Percentiles rank a stretch among this genome's conserved stretches.
Evolutionary conservation across 495 filamentous ascomycete species (phyloP).

Genomic region (Daldinia caldariorum): DNA sequence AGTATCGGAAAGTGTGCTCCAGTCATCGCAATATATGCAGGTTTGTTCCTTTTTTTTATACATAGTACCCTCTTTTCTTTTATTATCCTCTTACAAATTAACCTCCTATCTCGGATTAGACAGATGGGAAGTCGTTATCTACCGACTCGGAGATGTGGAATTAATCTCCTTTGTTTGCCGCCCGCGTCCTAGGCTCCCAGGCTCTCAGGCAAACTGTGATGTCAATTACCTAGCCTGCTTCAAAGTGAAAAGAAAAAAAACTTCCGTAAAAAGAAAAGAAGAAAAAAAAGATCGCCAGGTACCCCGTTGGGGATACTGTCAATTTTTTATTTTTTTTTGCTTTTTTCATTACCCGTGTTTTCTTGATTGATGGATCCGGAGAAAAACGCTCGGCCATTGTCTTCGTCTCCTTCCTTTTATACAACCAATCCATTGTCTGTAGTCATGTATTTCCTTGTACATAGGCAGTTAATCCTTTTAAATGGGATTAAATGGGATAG

Average conservation of each 20-base stretch:
- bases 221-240: background rate
- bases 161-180: slow-evolving; percentile 21
- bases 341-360: background rate
- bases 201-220: slow-evolving; percentile 2
- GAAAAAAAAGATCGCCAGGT: background rate
- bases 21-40: background rate
- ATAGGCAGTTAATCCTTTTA: slow-evolving; percentile 2
- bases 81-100: background rate
- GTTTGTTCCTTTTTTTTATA: background rate
- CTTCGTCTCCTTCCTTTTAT: background rate
- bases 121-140: slow-evolving; percentile 11
- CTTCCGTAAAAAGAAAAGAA: too few relatives aligned
- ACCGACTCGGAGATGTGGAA: background rate
- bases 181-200: background rate
- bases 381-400: background rate
- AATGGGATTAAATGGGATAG: slow-evolving; percentile 17
- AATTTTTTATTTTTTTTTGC: background rate
- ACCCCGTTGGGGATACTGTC: background rate
- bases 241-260: background rate
- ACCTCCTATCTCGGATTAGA: slow-evolving; percentile 10
- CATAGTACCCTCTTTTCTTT: slow-evolving; percentile 2
- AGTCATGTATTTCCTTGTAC: background rate
- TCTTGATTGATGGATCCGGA: background rate
- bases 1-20: background rate
- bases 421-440: background rate